Base-by-base conservation (phyloP, 352 stramenopile genomes). In the Phytophthora citrophthora region DNA sequence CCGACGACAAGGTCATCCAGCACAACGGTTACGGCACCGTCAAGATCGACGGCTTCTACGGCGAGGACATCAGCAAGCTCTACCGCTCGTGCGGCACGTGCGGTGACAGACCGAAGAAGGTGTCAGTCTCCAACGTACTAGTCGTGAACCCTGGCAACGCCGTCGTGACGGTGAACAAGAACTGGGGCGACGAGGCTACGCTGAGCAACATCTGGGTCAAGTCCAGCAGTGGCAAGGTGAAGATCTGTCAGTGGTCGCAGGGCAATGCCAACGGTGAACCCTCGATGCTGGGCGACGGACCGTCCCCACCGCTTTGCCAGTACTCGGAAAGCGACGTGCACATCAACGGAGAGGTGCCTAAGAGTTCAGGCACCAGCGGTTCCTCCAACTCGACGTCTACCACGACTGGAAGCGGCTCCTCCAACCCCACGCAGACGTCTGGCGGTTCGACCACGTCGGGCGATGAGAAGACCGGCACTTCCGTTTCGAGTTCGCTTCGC, bases 1-100 rank as follows among this genome's bases (percentile, higher is more conserved):
- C 72, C 26, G 57, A 74, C 23, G 75, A 83, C 69, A 84, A 84
- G 59, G 53, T 80, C 20, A 60, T 80, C 24, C 75, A 81, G 49
- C 72, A 66, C 58, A 66, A 66, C 41, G 58, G 58, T 16, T 43
- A 26, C 39, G 58, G 49, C 4, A 66, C 58, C 7, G 58, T 66
- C 41, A 36, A 66, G 29, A 66, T 66, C 49, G 51, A 66, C 16
- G 47, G 56, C 46, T 64, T 64, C 56, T 64, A 46, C 43, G 59
- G 40, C 2, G 16, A 67, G 26, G 34, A 67, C 12, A 54, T 66
- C 32, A 44, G 58, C 39, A 66, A 66, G 41, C 47, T 66, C 38
- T 64, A 64, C 47, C 57, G 57, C 7, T 64, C 57, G 38, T 64
- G 56, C 9, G 57, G 57, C 31, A 65, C 57, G 2, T 65, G 58